Conservation (phyloP, 2,329 filamentous ascomycete genomes). For the Ilyonectria mors-panacis region DNA sequence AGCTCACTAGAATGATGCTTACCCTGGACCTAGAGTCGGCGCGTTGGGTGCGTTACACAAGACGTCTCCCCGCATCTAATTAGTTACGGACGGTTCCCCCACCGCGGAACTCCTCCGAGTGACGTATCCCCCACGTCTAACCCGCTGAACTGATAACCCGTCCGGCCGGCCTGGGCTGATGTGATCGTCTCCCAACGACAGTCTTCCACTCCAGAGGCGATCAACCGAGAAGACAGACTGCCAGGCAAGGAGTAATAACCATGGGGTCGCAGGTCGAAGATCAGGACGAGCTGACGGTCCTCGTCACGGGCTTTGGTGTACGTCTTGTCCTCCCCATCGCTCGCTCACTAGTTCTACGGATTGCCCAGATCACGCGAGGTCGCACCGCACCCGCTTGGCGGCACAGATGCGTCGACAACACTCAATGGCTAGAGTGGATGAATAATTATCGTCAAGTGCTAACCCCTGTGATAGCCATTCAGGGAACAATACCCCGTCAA, state of each 20-base stretch:
- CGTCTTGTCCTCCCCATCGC: constrained; percentile 44
- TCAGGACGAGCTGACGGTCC: constrained; percentile 68
- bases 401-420: background rate
- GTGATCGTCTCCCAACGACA: background rate
- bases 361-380: constrained; percentile 29
- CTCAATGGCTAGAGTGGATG: background rate
- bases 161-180: background rate
- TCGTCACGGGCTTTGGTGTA: constrained; percentile 75
- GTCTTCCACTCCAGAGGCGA: background rate
- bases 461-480: constrained; percentile 74
- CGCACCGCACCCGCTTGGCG: background rate
- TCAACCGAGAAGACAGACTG: background rate
- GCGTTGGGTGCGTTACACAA: background rate
- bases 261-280: constrained; percentile 56
- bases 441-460: constrained; percentile 23
- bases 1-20: background rate
- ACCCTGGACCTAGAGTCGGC: background rate
- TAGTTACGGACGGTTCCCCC: background rate
- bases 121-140: background rate
- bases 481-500: constrained; percentile 80
- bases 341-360: constrained; percentile 15
- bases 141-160: background rate
- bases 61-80: background rate
- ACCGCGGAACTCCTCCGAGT: background rate
- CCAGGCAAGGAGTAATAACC: background rate